Conservation (phyloP, 2,329 filamentous ascomycete species). For the Nemania sp. region DNA sequence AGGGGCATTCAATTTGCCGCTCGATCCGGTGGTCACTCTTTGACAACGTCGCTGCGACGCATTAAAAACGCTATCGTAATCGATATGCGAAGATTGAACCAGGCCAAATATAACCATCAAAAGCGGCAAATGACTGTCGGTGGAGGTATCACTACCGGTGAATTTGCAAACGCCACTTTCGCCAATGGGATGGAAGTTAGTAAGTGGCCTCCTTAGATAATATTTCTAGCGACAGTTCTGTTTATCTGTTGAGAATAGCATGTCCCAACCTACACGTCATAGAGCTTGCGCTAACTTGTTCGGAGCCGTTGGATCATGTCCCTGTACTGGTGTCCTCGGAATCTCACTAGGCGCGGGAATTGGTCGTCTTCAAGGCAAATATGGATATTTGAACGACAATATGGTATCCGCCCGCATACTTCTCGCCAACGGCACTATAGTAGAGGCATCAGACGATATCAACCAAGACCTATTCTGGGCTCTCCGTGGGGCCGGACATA, state of each 20-base stretch:
- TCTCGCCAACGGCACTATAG: conserved; percentile 14
- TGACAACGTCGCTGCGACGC: not conserved
- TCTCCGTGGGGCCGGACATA: conserved; percentile 20
- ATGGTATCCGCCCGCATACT: conserved; percentile 7
- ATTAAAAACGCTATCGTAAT: not conserved
- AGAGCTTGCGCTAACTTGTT: not conserved
- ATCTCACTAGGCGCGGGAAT: conserved; percentile 18
- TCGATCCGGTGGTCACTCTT: not conserved
- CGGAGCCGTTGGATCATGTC: conserved; percentile 17
- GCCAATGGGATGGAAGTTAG: conserved; percentile 9
- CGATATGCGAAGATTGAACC: conserved; percentile 2
- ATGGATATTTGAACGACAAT: conserved; percentile 16
- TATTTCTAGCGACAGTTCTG: too few species aligned
- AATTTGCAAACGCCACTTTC: not conserved
- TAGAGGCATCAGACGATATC: conserved; percentile 7
- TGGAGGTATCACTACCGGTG: conserved; percentile 1
- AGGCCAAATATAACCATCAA: not conserved
- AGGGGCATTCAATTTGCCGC: conserved; percentile 1
- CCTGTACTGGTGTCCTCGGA: conserved; percentile 6
- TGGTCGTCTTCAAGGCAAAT: conserved; percentile 18
- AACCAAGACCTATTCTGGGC: conserved; percentile 23
- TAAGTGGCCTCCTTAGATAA: not conserved
- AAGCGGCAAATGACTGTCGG: conserved; percentile 7
- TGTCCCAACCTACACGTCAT: too few species aligned
- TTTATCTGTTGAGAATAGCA: too few species aligned